Base-by-base conservation (phyloP, 257 asterid genomes). In the Fraxinus americana region DNA sequence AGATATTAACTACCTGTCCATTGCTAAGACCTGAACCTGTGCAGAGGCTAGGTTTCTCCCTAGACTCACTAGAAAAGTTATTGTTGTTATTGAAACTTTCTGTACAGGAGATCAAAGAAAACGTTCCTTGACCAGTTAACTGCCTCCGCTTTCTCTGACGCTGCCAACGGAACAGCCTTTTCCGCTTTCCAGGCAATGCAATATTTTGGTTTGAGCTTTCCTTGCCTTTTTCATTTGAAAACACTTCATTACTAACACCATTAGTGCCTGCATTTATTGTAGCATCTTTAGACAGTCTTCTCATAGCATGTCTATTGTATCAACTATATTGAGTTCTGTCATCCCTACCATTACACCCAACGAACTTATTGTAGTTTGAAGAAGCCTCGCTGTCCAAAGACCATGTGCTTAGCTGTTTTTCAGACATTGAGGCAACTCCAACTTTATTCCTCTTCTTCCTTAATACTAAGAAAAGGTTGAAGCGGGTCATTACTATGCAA, bases 91-190 rank as follows among this genome's bases (percentile, higher is more conserved):
- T 45, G 77, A 68, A 73, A 73, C 76, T 82, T 87, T 25, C 78
- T 63, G 52, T 66, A 74, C 85, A 75, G n/a, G 85, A 82, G 79
- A 73, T 71, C 82, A 79, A 79, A 75, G 87, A 78, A 75, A 73
- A 73, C 35, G 71, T 71, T 79, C 71, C 89, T 71, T 74, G 82
- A 80, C 50, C 77, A 68, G 79, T 70, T 82, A 86, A 86, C 83
- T 78, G 88, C 77, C 80, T 75, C 54, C 68, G 85, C 75, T 90
- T 89, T 84, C 91, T 89, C 34, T 72, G 86, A 17, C 97, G 93
- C 82, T 84, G 92, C 97, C 96, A 88, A 67, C 89, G 78, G 79
- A 54, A 81, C 83, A 71, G 82, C 73, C 98, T 85, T 70, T 8
- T 76, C 80, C 86, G 88, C 89, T 94, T 92, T 78, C 73, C 82